Conservation (phyloP, 345 rosid species). For the Physaria fendleri region DNA sequence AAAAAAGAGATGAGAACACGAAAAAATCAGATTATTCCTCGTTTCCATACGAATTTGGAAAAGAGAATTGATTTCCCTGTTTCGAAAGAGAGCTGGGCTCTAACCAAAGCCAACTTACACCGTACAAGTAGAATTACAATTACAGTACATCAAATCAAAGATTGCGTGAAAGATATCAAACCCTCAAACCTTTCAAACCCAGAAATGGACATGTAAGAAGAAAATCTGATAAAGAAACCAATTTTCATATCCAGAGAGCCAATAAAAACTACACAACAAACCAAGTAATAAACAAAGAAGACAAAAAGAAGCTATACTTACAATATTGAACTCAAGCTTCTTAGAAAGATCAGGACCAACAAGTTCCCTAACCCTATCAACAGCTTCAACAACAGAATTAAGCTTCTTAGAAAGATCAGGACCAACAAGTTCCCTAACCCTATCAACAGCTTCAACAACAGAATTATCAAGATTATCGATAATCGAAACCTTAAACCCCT, state of each 20-base stretch:
- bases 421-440: conserved; percentile 73
- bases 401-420: conserved; percentile 64
- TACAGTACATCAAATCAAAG: not conserved
- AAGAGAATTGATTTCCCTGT: not conserved
- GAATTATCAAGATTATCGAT: conserved; percentile 88
- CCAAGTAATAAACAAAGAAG: no score
- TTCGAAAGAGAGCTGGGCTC: not conserved
- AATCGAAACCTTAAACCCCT: conserved; percentile 69
- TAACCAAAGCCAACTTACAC: not conserved
- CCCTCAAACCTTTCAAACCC: not conserved
- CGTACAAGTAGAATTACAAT: not conserved
- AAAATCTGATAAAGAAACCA: not conserved
- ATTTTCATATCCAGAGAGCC: conserved; percentile 8
- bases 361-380: conserved; percentile 64
- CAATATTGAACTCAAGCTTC: conserved; percentile 64
- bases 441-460: conserved; percentile 59
- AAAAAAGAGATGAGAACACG: not conserved
- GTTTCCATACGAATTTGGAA: no score
- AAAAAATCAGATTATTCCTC: not conserved
- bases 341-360: conserved; percentile 67
- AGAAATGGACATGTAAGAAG: not conserved
- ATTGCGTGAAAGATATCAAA: not conserved
- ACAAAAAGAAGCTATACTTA: conserved; percentile 22
- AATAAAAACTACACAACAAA: not conserved
- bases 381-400: conserved; percentile 67